Evolutionary conservation across 257 asterid genomes (phyloP), one percentile per base, ranked within the genome.

Genomic region (Solanum medicagineum): DNA sequence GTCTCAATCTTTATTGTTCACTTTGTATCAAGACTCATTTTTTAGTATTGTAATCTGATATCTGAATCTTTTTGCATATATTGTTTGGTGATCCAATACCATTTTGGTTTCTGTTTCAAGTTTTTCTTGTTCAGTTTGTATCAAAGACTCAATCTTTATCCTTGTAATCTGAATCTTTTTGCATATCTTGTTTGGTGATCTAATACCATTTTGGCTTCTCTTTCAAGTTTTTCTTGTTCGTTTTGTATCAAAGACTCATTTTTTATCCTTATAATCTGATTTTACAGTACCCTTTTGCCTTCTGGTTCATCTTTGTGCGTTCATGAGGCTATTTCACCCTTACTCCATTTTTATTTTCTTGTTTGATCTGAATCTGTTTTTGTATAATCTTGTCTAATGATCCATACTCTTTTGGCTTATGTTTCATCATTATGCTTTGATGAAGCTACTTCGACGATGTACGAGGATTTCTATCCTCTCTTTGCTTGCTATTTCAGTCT

Each of bases 401-500:
- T 69, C 56, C 3, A 36, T 79, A 53, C 49, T 47, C 17, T 16
- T 79, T 53, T 53, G 83, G 26, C 16, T 79, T 26, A 6, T 10
- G 47, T 32, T 53, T 16, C 85, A 54, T 55, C 73, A n/a, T 16
- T 81, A 19, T 75, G 66, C 71, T 84, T 87, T 90, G 92, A 97
- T 94, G 98, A 94, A 85, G 97, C 87, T 84, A 15, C 15, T 49
- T 87, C 94, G 92, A 57, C 90, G 87, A 81, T 87, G 93, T 88
- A 89, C 93, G 96, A 94, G 98, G 97, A 93, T 92, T 86, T 90
- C 88, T 89, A 92, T 97, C 98, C 97, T 97, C 96, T 92, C 88
- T 85, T 89, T 95, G 86, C 96, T 97, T 56, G 87, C 89, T 80
- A 88, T 93, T 84, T 93, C 94, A 42, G 94, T 94, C 54, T 83